Conservation (phyloP, 805 yeast genomes). For the Starmerella sp. region DNA sequence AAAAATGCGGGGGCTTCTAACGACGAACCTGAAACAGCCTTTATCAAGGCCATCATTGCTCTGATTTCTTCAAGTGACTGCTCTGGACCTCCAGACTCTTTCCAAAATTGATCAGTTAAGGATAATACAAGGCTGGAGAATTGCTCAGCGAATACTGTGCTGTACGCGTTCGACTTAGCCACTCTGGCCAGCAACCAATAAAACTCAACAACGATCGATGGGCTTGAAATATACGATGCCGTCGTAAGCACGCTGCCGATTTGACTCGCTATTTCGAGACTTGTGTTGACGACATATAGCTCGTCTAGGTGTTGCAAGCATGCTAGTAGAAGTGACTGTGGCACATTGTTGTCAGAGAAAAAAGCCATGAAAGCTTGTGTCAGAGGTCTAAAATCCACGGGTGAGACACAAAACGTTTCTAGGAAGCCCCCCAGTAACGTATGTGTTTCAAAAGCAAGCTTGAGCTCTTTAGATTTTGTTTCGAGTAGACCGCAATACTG, state of each 20-base stretch:
- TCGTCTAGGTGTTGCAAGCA: neutral
- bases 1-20: neutral
- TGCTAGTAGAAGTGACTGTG: neutral
- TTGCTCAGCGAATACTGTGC: neutral
- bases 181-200: neutral
- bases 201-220: neutral
- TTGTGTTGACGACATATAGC: neutral
- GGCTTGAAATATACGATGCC: neutral
- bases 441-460: neutral
- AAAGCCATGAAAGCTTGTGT: neutral
- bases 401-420: neutral
- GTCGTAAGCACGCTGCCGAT: neutral
- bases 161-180: neutral
- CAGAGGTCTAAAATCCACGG: neutral
- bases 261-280: neutral
- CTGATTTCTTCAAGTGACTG: neutral
- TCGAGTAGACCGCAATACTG: neutral
- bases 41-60: neutral
- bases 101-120: neutral
- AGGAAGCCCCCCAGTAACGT: neutral
- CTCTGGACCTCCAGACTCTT: neutral
- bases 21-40: neutral
- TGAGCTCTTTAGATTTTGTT: neutral
- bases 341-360: neutral
- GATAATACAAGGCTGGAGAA: neutral